phyloP scores from a whole-genome alignment of 2,329 filamentous ascomycete genomes.

The Didymella lethalis region DNA sequence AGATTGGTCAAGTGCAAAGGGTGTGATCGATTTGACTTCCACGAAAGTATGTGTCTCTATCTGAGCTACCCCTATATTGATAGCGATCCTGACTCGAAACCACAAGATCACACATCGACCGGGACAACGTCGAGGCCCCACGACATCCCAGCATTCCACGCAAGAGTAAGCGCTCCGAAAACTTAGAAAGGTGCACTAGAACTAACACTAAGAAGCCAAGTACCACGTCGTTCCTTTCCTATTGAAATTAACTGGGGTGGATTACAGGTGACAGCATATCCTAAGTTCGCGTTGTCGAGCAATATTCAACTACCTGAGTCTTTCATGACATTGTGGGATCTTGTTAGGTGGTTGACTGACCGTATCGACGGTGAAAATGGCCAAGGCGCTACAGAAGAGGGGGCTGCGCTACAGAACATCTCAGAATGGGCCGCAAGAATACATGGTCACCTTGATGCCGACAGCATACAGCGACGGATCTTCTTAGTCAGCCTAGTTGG shows the following conservation, averaged over 20 bases:
- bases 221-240: not conserved
- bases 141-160: not conserved
- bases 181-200: not conserved
- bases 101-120: not conserved
- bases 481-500: no score
- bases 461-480: no score
- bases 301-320: not conserved
- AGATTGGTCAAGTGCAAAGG: no score
- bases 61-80: no score
- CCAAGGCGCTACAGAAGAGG: not conserved
- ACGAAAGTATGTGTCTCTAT: no score
- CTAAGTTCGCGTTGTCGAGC: not conserved
- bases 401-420: not conserved
- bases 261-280: not conserved
- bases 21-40: no score
- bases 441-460: no score
- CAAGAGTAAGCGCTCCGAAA: not conserved
- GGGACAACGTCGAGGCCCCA: not conserved
- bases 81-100: no score
- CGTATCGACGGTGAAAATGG: not conserved
- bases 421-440: no score
- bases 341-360: not conserved
- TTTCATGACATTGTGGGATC: not conserved
- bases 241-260: not conserved
- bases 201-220: slow-evolving; percentile 1